Evolutionary conservation across 2,329 filamentous ascomycete genomes (phyloP), one percentile per base, ranked within the genome.

Genomic region (Fusarium protoensiforme): DNA sequence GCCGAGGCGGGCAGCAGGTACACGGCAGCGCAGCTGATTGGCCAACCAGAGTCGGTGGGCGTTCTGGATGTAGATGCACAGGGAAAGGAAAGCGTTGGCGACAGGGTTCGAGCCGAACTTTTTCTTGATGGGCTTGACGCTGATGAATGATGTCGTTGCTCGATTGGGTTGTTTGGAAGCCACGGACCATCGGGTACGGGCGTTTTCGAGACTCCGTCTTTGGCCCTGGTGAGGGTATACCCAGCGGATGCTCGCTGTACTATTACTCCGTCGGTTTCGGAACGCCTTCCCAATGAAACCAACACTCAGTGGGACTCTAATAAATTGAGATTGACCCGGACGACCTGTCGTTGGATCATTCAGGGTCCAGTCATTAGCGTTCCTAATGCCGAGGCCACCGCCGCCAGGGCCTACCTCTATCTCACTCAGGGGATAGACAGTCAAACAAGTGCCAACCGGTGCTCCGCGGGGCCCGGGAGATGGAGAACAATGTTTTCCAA

Each of bases 1-100:
- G 64, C 67, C 64, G 59, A 72, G 71, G 56, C 61, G 68, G 56
- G 54, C 59, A 67, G 61, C 53, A 24, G 60, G 60, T 18, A 27
- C 22, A 54, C n/a, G 29, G 31, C 41, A 46, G 43, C 18, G 29
- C 1, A 5, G 7, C 9, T 73, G 63, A 73, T 71, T 73, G 71
- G 71, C 7, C 57, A 24, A 14, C 22, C 22, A 31, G 38, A 20
- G 43, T 51, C 22, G 38, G 46, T 46, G 36, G 53, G 61, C 51
- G 22, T 43, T 58, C 27, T 48, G 43, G 43, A 27, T 9, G 16
- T 24, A 51, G 46, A 33, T 57, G 36, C 35, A 54, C 29, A 39
- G 22, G 27, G 27, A 29, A 8, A 24, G 24, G 38, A 43, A 39
- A 41, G 36, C 54, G 67, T 29, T 63, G 61, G 46, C 48, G 61